Conservation (phyloP, 768 basidiomycete genomes). For the Amanita rimosa region DNA sequence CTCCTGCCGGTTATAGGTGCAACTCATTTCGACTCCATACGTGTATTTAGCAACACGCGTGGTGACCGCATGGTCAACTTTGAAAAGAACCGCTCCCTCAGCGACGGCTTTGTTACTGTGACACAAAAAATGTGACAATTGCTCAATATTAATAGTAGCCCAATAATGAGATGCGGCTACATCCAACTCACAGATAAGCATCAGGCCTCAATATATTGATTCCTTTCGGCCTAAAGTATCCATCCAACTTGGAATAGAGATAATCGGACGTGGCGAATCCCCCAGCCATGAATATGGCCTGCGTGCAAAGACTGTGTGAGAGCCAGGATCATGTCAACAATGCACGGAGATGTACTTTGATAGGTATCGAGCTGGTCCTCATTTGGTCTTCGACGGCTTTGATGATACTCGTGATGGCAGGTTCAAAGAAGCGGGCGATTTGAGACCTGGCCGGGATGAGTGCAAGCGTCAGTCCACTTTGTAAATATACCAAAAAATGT, state of each 20-base stretch:
- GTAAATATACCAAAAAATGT: too few relatives aligned
- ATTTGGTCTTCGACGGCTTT: neutral
- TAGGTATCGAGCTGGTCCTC: neutral
- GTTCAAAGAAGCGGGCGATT: conserved; percentile 4
- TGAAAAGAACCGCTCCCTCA: conserved; percentile 15
- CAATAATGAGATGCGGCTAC: neutral
- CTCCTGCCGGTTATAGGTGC: conserved; percentile 4
- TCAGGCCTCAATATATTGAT: conserved; percentile 32
- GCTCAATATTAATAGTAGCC: neutral
- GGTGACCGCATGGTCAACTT: conserved; percentile 13
- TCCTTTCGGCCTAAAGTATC: conserved; percentile 20
- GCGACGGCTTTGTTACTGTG: conserved; percentile 18
- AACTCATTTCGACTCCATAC: conserved; percentile 8
- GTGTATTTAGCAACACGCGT: conserved; percentile 9
- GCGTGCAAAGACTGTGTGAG: neutral
- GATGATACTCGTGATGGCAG: conserved; percentile 3
- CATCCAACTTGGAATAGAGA: conserved; percentile 31
- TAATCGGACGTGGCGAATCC: conserved; percentile 42
- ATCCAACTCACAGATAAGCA: conserved; percentile 27
- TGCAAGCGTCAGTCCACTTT: neutral
- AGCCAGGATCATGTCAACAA: neutral
- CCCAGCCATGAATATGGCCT: conserved; percentile 38
- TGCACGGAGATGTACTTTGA: neutral
- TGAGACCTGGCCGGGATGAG: neutral
- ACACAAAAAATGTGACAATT: neutral